Evolutionary conservation across 2,329 filamentous ascomycete genomes (phyloP), one percentile per base, ranked within the genome.

Genomic region (Aspergillus niger): DNA sequence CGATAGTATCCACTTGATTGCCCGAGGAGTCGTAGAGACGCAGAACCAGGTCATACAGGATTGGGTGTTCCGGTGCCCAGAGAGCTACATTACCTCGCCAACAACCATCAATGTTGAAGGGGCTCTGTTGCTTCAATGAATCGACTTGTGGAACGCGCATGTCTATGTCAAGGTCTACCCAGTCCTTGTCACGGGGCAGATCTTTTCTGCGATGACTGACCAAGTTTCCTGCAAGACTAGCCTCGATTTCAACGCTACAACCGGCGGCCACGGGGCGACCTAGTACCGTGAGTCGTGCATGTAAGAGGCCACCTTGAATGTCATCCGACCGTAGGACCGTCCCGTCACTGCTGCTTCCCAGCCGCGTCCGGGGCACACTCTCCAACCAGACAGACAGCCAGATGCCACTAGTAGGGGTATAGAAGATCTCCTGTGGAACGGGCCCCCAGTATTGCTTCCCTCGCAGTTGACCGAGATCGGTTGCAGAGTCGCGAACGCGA

Each of bases 301-400:
- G 77, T 2, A 90, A 72, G 73, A 69, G 67, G 72, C 83, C 79
- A 28, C 72, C 67, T n/a, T 82, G 82, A 41, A 85, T 72, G 74
- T 83, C 83, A 65, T 81, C 82, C 0, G 86, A 86, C 15, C 80
- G 71, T 15, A 91, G 68, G 7, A 89, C 77, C 0, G 86, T 89
- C 1, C 87, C 87, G 2, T 79, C 74, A 65, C 89, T 85, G 1
- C 89, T 74, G 56, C 83, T 79, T 0, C 80, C 81, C 51, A 91
- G 80, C 62, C 87, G 77, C 59, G 83, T 79, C 81, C 17, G 7
- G 4, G 72, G 72, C 2, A 74, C 69, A 58, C 83, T 82, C 69
- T 89, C 86, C 6, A 91, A 70, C 89, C 89, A 91, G 0, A 91
- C 88, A n/a, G 82, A 82, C 68, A 89, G 87, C 89, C 89, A 91